These are phyloP conservation scores for Cadophora gregata DNA, from an alignment of 2,329 filamentous ascomycete species.

Conservation along the genomic window DNA sequence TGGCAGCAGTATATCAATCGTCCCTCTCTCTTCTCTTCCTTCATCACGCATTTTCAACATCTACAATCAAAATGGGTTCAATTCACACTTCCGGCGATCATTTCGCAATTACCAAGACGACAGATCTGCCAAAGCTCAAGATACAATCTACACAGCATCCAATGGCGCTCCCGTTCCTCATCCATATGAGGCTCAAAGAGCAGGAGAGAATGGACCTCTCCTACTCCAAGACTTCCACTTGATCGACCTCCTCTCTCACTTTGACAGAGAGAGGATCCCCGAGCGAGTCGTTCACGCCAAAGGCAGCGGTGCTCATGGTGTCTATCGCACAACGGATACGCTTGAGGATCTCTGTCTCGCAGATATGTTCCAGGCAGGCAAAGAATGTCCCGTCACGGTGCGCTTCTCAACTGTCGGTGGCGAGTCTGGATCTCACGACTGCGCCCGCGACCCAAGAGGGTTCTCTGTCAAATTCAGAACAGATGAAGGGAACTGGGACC, in stretches of 20 bases:
- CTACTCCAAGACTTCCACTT: constrained; percentile 65
- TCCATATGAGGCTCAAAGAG: constrained; percentile 59
- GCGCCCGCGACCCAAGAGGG: constrained; percentile 73
- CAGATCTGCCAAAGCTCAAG: constrained; percentile 47
- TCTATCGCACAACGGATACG: constrained; percentile 59
- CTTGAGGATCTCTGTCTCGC: constrained; percentile 59
- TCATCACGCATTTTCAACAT: not conserved
- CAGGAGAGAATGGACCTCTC: constrained; percentile 56
- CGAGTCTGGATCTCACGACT: constrained; percentile 74
- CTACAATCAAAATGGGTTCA: constrained; percentile 28
- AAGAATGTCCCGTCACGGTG: constrained; percentile 68
- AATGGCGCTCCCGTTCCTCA: constrained; percentile 55
- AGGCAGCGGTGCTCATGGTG: constrained; percentile 60
- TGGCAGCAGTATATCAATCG: not conserved
- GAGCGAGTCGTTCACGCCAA: constrained; percentile 63
- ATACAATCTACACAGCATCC: constrained; percentile 56
- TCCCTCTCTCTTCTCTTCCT: not conserved
- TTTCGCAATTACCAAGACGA: constrained; percentile 50
- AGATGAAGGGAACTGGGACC: constrained; percentile 75
- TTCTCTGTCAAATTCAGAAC: constrained; percentile 78
- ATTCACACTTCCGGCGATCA: constrained; percentile 47
- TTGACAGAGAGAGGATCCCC: constrained; percentile 66
- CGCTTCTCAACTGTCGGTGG: constrained; percentile 80
- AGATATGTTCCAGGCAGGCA: constrained; percentile 64
- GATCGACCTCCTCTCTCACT: constrained; percentile 66